These are phyloP conservation scores for Grosmannia serpens DNA, from an alignment of 2,329 filamentous ascomycete genomes.

Conservation along the genomic window DNA sequence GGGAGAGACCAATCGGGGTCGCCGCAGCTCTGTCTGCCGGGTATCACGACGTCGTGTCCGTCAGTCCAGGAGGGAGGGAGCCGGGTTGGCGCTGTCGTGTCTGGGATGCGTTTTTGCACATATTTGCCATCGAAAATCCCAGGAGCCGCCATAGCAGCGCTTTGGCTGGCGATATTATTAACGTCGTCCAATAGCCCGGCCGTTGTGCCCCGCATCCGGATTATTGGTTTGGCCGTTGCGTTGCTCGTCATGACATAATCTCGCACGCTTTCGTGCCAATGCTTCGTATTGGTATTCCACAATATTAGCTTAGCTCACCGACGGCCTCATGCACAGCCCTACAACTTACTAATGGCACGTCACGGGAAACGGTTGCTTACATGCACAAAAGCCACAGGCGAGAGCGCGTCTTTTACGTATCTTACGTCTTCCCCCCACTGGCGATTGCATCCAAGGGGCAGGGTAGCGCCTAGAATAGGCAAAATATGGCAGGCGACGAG, in stretches of 20 bases:
- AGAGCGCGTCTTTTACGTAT: background rate
- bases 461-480: background rate
- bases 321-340: too few species aligned
- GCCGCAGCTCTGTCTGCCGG: constrained; percentile 1
- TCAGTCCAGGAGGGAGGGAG: too few species aligned
- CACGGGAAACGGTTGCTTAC: background rate
- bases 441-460: background rate
- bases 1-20: constrained; percentile 4
- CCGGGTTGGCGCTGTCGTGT: background rate
- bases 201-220: constrained; percentile 7
- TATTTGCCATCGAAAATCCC: background rate
- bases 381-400: background rate
- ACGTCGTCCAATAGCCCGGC: background rate
- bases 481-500: background rate
- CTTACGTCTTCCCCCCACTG: background rate
- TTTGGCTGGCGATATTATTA: background rate
- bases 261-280: too few species aligned
- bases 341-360: too few species aligned
- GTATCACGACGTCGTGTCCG: background rate
- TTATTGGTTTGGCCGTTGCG: constrained; percentile 11
- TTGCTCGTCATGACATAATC: too few species aligned
- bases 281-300: too few species aligned
- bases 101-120: background rate
- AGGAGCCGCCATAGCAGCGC: background rate
- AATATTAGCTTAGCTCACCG: too few species aligned